Evolutionary conservation across 805 yeast genomes (phyloP), one percentile per base, ranked within the genome.

Genomic region (Pichia rugopelliculosa): DNA sequence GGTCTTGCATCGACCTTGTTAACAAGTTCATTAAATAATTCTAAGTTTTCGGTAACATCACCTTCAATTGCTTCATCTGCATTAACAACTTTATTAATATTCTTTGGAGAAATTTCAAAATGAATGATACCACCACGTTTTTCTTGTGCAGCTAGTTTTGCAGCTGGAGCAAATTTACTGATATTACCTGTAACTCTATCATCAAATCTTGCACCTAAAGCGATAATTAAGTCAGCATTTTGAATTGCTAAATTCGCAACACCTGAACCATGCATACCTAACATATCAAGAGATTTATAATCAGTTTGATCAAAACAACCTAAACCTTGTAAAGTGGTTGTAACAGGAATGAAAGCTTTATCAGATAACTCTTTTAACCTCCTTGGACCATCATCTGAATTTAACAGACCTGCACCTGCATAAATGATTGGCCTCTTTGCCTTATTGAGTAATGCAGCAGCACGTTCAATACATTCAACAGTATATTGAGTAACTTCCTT

Each of bases 261-360:
- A 44, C 89, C 96, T 52, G 82, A 77, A 55, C 99, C 99, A 69
- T 93, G 99, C 99, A 93, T 93, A 59, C 99, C 99, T 56, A 93
- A 77, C 95, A 93, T 88, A 68, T 91, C 96, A 56, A 93, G 70
- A 23, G 96, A 84, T 68, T 89, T 88, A 55, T 82, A 82, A 69
- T 90, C 96, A 53, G 75, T 77, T 72, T 93, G 98, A 69, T 93
- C 96, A 61, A 83, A 93, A 9, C 95, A 86, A 58, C 99, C 99
- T 54, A 93, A 76, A 48, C 86, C 97, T 70, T 90, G 98, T 49
- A 93, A 66, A 45, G 97, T 86, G 24, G 98, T 93, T 40, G 99
- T 91, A 53, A 93, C 99, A 30, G 99, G 99, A 53, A 93, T 91
- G 62, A 77, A 74, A 24, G 96, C 96, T 70, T 84, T 85, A 51